phyloP scores from a whole-genome alignment of 2,329 filamentous ascomycete species.

The Colletotrichum costaricense region DNA sequence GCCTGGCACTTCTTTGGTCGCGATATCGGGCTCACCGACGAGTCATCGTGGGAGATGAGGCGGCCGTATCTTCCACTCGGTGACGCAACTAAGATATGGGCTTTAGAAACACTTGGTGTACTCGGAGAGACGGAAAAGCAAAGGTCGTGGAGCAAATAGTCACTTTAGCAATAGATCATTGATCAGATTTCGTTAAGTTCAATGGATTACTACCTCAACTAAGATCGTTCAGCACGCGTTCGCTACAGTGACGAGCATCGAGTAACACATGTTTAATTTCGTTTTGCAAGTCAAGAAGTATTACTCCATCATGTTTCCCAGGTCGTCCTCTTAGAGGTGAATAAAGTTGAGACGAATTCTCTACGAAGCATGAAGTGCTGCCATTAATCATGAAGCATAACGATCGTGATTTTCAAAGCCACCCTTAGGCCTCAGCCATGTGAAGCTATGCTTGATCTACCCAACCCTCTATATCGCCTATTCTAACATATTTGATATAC shows the following conservation, averaged over 20 bases:
- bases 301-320: too few species aligned
- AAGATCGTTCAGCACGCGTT: too few species aligned
- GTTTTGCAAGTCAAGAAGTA: too few species aligned
- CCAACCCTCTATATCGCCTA: conserved; percentile 43
- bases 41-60: conserved; percentile 53
- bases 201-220: not conserved
- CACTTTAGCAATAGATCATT: not conserved
- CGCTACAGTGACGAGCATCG: too few species aligned
- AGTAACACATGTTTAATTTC: too few species aligned
- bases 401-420: too few species aligned
- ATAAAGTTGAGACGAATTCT: too few species aligned
- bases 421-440: not conserved
- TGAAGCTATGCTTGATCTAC: conserved; percentile 13
- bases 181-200: not conserved
- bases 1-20: conserved; percentile 55
- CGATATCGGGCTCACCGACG: conserved; percentile 48
- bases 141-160: conserved; percentile 23
- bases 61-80: conserved; percentile 53
- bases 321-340: too few species aligned
- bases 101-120: conserved; percentile 52
- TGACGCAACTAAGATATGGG: conserved; percentile 54
- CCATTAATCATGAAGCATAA: too few species aligned
- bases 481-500: conserved; percentile 52
- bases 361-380: too few species aligned
- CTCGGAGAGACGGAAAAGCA: conserved; percentile 47